Evolutionary conservation across 1,284 basidiomycete genomes (phyloP), one percentile per base, ranked within the genome.

Genomic region (Marasmius oreades): DNA sequence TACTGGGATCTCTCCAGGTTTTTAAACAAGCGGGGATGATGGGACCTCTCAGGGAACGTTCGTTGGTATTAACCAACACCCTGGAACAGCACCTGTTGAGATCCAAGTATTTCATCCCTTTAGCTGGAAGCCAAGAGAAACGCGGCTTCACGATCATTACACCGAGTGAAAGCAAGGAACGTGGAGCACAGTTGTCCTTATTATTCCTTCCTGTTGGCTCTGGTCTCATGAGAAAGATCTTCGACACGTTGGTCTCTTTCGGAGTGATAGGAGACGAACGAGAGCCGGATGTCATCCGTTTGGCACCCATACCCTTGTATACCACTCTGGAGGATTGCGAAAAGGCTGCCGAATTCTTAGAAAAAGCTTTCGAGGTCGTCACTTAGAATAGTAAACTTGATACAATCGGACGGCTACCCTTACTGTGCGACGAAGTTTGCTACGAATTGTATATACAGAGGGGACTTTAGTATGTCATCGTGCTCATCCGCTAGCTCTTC

Each of bases 201-300:
- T 71, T 92, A 44, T 89, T 96, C 71, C 71, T 91, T 20, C 91
- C 88, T 42, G 51, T 70, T 28, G 81, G 77, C 46, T 74, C 78
- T 16, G 81, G 79, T 22, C 67, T 85, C 51, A 96, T 97, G 93
- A 79, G 79, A 57, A 76, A 75, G 59, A 80, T 96, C 20, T 84
- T 86, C 61, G 70, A 79, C 52, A 76, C 74, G 31, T 71, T 97
- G 68, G 72, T 78, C 47, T 77, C 78, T 58, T 73, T 77, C 55
- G 95, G 95, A 14, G 87, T 98, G 8, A 80, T 96, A 57, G 93
- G 92, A 16, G 95, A 98, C 71, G 92, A 95, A 71, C 77, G 95
- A 63, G 77, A 87, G 65, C 95, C 95, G 22, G 89, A 93, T 66
- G 92, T 98, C 55, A 94, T 98, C 63, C 82, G 95, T 11, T 73